These are phyloP conservation scores for Westerdykella sp. DNA, from an alignment of 2,329 filamentous ascomycete species.

Conservation along the genomic window DNA sequence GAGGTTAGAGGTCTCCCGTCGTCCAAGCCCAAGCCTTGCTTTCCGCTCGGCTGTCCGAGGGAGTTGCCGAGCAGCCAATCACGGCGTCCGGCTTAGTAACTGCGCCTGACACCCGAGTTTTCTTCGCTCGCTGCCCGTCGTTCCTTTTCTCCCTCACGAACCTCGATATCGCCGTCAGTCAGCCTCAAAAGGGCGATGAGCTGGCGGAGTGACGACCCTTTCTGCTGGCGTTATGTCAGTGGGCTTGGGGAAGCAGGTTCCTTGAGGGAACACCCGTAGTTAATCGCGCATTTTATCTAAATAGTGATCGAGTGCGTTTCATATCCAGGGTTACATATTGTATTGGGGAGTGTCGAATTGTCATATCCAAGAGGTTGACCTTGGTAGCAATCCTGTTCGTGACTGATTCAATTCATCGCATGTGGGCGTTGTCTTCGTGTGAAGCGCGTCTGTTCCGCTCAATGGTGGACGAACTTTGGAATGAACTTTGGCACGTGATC, in stretches of 20 bases:
- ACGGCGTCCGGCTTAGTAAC: slow-evolving; percentile 24
- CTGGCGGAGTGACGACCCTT: slow-evolving; percentile 31
- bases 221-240: slow-evolving; percentile 38
- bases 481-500: no score
- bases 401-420: background rate
- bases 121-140: slow-evolving; percentile 20
- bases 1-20: slow-evolving; percentile 6
- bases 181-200: slow-evolving; percentile 27
- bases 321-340: slow-evolving; percentile 48
- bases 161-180: slow-evolving; percentile 37
- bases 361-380: no score
- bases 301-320: slow-evolving; percentile 45
- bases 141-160: slow-evolving; percentile 27
- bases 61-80: slow-evolving; percentile 26
- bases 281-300: slow-evolving; percentile 46
- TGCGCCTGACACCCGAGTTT: slow-evolving; percentile 21
- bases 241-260: slow-evolving; percentile 35
- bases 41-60: slow-evolving; percentile 17
- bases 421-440: background rate
- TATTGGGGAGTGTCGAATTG: background rate
- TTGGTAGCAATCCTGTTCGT: no score
- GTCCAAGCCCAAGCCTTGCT: slow-evolving; percentile 5
- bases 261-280: slow-evolving; percentile 47
- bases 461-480: no score
- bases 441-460: no score